phyloP scores from a whole-genome alignment of 2,329 filamentous ascomycete genomes.

The Xylaria polymorpha region DNA sequence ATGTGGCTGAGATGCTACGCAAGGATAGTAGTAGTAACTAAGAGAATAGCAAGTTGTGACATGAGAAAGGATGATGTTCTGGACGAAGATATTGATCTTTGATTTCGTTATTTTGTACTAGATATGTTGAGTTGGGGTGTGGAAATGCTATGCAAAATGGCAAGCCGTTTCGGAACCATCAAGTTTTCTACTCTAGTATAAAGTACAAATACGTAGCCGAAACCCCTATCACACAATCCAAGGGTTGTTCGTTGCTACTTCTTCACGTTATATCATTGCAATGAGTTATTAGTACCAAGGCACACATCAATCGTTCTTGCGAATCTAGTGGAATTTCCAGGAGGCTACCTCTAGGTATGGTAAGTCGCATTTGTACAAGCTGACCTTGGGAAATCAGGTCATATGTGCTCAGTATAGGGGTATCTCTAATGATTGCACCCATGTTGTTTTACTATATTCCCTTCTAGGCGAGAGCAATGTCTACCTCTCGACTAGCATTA shows the following conservation, averaged over 20 bases:
- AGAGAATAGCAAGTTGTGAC: background rate
- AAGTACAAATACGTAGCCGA: background rate
- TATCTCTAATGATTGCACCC: background rate
- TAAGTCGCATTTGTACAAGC: background rate
- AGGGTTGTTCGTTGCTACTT: background rate
- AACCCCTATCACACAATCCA: background rate
- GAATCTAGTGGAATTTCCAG: background rate
- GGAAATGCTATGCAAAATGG: background rate
- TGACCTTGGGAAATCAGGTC: too few relatives aligned
- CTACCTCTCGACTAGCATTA: constrained; percentile 16
- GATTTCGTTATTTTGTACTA: constrained; percentile 3
- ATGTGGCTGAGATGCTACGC: constrained; percentile 66
- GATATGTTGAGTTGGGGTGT: background rate
- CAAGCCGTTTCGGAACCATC: background rate
- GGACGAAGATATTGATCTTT: background rate
- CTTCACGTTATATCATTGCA: background rate
- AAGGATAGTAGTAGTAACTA: constrained; percentile 52
- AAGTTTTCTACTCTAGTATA: constrained; percentile 1
- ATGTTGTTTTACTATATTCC: constrained; percentile 15
- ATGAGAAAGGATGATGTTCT: background rate
- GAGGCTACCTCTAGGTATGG: background rate
- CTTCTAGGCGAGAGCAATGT: constrained; percentile 11
- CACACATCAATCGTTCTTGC: background rate
- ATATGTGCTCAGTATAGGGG: background rate
- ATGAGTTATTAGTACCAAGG: background rate